Evolutionary conservation across 192 early-diverging fungal species (phyloP).

Genomic region (Spizellomyces punctatus): DNA sequence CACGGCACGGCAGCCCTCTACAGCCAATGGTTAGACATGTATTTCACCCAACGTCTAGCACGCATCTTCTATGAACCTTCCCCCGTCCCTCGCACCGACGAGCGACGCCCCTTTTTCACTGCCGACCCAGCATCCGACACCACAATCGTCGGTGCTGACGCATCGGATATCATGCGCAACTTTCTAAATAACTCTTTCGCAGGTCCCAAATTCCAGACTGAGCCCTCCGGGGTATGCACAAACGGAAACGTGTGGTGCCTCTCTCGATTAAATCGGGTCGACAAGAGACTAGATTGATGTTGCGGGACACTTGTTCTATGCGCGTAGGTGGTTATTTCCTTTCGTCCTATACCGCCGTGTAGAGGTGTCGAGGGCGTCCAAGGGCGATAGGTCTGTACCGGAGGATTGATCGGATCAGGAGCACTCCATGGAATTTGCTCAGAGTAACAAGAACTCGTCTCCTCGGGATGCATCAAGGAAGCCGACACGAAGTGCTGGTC

Average conservation of each 20-base stretch:
- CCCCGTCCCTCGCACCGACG: no score
- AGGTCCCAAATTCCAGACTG: neutral
- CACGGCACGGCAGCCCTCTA: no score
- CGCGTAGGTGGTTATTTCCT: no score
- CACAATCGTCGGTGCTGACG: neutral
- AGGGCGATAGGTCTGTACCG: no score
- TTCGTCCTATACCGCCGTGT: no score
- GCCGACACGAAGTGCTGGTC: neutral
- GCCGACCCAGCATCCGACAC: neutral
- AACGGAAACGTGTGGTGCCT: neutral
- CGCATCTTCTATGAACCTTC: no score
- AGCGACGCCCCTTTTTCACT: no score
- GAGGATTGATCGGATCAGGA: no score
- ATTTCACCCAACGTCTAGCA: no score
- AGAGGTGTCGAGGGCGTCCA: no score
- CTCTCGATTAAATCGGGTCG: neutral
- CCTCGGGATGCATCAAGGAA: neutral
- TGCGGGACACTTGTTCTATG: neutral
- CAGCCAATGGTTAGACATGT: no score
- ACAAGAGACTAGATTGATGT: neutral
- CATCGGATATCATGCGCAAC: neutral
- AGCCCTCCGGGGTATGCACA: neutral
- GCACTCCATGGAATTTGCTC: no score
- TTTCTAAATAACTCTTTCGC: neutral
- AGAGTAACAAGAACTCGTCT: neutral